Evolutionary conservation across 83 land plant species (phyloP).

Genomic region (Picea abies): DNA sequence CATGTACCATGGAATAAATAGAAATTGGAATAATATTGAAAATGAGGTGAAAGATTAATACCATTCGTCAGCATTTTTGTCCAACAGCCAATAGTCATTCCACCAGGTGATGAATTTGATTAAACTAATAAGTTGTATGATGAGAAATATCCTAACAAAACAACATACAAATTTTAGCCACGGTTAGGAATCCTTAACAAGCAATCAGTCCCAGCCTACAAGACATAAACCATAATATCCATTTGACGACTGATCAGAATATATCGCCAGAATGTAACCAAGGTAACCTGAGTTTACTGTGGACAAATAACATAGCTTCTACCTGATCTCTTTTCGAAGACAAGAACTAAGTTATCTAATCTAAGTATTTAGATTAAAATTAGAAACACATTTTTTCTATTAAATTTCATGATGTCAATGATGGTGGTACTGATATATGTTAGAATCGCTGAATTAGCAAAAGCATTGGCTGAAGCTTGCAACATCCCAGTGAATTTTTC

Average conservation of each 20-base stretch:
- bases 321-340: background rate
- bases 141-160: slow-evolving; percentile 67
- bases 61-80: slow-evolving; percentile 64
- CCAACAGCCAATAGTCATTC: slow-evolving; percentile 69
- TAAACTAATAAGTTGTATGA: slow-evolving; percentile 83
- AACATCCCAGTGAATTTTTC: background rate
- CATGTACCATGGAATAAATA: background rate
- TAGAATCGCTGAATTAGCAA: background rate
- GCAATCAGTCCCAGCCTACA: background rate
- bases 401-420: background rate
- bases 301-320: background rate
- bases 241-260: background rate
- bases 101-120: slow-evolving; percentile 80
- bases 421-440: background rate
- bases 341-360: background rate
- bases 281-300: background rate
- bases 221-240: background rate
- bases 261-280: too few relatives aligned
- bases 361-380: background rate
- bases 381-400: background rate
- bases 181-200: background rate
- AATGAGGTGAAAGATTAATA: slow-evolving; percentile 19
- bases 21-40: background rate
- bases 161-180: background rate
- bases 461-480: background rate